Base-by-base conservation (phyloP, 202 grass and related monocot genomes). In the Eragrostis tef region DNA sequence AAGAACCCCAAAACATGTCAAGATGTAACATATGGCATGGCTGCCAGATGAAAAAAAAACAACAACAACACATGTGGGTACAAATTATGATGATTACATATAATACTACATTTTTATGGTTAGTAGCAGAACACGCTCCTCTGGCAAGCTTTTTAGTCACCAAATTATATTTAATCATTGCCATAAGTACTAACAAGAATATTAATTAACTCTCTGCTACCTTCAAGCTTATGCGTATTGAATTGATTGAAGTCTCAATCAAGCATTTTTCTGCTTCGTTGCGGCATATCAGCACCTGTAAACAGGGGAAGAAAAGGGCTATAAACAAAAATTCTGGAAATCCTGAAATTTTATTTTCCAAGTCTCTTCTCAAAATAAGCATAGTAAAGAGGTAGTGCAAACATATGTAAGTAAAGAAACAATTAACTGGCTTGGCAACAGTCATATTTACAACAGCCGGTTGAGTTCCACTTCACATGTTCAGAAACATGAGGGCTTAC, bases 261-360 rank as follows among this genome's bases (percentile, higher is more conserved):
- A 98, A 91, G 50, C 95, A 98, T 69, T 98, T 98, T 71, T 98
- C 95, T 45, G 92, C 92, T 86, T 98, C 95, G 84, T 94, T 98
- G 60, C 92, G 92, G 72, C 88, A 94, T 85, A 98, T 91, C 67
- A 98, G 77, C 48, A 98, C 92, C 90, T 98, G 70, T 20, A 85
- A 8, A 73, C 29, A 84, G 52, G 60, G 17, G 17, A 29, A 13
- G 31, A 34, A 34, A 34, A 34, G 31, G 31, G 31, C 31, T 34
- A 34, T 34, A 34, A 34, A 34, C 31, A 34, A 34, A 34, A 34
- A 2, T 34, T 34, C 1, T 34, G 4, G 31, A 34, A 34, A 34
- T 34, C 1, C 31, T 34, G 31, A 34, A 10, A 10, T n/a, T n/a
- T n/a, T n/a, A n/a, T n/a, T n/a, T n/a, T n/a, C n/a, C n/a, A n/a